These are phyloP conservation scores for Picochlorum sp. DNA, from an alignment of 139 green algal genomes.

Conservation along the genomic window DNA sequence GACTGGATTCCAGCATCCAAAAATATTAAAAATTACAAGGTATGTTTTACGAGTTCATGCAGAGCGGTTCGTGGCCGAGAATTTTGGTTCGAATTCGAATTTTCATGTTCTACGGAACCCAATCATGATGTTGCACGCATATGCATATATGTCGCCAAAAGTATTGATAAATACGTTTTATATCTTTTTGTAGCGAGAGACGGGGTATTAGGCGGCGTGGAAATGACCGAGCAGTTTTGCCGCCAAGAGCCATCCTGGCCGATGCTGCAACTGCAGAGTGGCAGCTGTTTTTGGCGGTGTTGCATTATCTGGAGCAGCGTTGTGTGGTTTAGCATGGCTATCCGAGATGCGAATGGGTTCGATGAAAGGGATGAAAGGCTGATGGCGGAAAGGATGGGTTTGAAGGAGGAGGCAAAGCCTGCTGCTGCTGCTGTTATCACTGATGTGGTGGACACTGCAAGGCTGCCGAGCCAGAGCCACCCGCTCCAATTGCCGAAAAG, in stretches of 20 bases:
- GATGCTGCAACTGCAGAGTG: background rate
- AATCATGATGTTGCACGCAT: no score
- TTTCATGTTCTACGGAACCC: no score
- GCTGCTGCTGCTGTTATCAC: background rate
- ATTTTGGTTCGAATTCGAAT: no score
- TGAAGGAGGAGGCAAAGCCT: background rate
- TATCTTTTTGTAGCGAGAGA: background rate
- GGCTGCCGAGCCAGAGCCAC: no score
- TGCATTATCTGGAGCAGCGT: background rate
- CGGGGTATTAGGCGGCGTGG: background rate
- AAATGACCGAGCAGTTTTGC: background rate
- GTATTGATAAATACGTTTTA: no score
- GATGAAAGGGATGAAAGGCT: background rate
- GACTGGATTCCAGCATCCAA: no score
- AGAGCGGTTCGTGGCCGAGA: no score
- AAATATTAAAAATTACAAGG: no score
- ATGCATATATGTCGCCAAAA: no score
- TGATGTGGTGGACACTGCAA: background rate
- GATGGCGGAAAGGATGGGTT: constrained; percentile 4
- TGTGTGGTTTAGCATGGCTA: background rate
- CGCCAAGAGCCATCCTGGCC: no score
- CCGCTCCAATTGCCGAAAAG: no score
- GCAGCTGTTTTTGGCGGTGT: background rate
- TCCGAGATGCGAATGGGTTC: constrained; percentile 9
- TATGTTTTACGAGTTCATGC: no score